Evolutionary conservation across 164 flowering plant genomes (phyloP), one percentile per base, ranked within the genome.

Genomic region (Cinnamomum micranthum): DNA sequence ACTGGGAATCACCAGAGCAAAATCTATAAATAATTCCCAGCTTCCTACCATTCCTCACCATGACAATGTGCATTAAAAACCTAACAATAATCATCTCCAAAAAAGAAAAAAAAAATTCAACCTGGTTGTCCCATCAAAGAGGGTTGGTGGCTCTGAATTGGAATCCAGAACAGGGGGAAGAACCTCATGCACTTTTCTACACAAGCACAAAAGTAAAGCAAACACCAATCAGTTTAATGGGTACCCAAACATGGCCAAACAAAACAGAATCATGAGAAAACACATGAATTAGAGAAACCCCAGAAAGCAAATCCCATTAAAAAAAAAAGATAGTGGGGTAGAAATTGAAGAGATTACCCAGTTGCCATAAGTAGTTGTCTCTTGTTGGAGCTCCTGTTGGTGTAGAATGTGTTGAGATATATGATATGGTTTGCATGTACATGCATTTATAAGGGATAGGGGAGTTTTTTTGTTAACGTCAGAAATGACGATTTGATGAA

Each of bases 61-160:
- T 14, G 17, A 55, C 47, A 35, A 35, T 35, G 47, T 35, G 20
- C 60, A 55, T 14, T 19, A 55, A 55, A 19, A 55, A 55, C 17
- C 60, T n/a, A 55, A 14, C 60, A 55, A 55, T 5, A 14, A 55
- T 55, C 60, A 55, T 35, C 1, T 1, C 60, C 6, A 69, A 23
- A 19, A 20, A 23, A 23, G 47, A 35, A 0, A 47, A 14, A 10
- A 35, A 7, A 24, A 24, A 51, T n/a, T 10, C 11, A 24, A 71
- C 80, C 82, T 74, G 17, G 73, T 80, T 50, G 77, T 77, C 74
- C 80, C 80, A 65, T 80, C 80, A 50, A 80, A 80, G 25, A 80
- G 72, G 22, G 71, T 28, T 1, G 80, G 80, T 65, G 80, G 82
- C 12, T 15, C 25, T 41, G 80, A 77, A 64, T 74, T 67, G 15